phyloP scores from a whole-genome alignment of 495 filamentous ascomycete species.

The Thermothielavioides terrestris region DNA sequence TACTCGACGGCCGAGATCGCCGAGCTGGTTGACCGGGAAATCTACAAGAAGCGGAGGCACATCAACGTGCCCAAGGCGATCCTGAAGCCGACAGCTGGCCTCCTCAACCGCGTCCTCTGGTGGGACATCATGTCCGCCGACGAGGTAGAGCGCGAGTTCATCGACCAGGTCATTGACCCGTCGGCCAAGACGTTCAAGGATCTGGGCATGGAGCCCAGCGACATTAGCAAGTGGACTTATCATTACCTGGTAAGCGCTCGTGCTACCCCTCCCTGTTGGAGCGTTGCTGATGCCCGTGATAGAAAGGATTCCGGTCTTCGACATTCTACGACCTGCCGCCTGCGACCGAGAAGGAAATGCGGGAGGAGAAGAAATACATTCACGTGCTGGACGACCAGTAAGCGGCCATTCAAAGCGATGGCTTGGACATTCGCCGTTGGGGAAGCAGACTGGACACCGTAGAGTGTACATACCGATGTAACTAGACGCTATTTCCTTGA shows the following conservation, averaged over 20 bases:
- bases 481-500: conserved; percentile 22
- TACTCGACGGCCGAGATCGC: conserved; percentile 85
- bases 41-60: conserved; percentile 78
- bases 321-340: conserved; percentile 88
- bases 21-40: conserved; percentile 82
- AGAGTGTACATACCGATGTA: conserved; percentile 38
- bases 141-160: conserved; percentile 85
- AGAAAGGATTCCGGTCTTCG: conserved; percentile 78
- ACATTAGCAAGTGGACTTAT: conserved; percentile 74
- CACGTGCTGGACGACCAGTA: conserved; percentile 88
- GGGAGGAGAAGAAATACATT: conserved; percentile 91
- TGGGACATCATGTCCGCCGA: conserved; percentile 80
- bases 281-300: conserved; percentile 19
- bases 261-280: not conserved
- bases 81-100: conserved; percentile 58
- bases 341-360: conserved; percentile 85
- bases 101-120: conserved; percentile 76
- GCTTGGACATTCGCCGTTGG: not conserved
- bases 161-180: conserved; percentile 86
- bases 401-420: conserved; percentile 1
- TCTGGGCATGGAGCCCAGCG: conserved; percentile 75
- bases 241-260: conserved; percentile 76
- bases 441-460: conserved; percentile 11
- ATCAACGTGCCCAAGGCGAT: conserved; percentile 82
- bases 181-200: conserved; percentile 94